A percentile compares a stretch with the other conserved stretches of the same genome.
These are phyloP conservation scores for Saturnispora sanitii DNA, from an alignment of 805 yeast genomes.

Conservation along the genomic window DNA sequence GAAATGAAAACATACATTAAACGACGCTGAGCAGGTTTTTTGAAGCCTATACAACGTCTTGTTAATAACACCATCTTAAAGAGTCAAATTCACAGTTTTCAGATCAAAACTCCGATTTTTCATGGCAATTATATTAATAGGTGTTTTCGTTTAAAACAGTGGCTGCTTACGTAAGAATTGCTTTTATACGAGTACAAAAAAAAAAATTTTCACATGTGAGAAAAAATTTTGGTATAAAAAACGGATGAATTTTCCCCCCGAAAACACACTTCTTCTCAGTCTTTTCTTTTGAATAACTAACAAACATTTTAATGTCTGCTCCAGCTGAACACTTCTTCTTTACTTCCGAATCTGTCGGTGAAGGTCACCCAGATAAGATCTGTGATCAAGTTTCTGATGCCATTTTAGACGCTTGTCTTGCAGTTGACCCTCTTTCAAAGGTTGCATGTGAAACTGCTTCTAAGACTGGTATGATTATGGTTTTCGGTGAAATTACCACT, in stretches of 20 bases:
- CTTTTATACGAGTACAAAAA: background rate
- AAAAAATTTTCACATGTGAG: slow-evolving; percentile 1
- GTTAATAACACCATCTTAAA: too few relatives aligned
- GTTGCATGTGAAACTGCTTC: slow-evolving; percentile 99
- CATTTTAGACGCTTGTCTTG: slow-evolving; percentile 92
- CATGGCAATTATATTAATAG: too few relatives aligned
- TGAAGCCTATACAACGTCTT: too few relatives aligned
- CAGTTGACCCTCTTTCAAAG: slow-evolving; percentile 92
- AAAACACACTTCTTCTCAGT: background rate
- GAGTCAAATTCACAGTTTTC: too few relatives aligned
- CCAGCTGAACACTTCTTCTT: slow-evolving; percentile 25
- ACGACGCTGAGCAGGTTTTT: too few relatives aligned
- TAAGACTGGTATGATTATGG: slow-evolving; percentile 99
- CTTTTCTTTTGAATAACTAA: background rate
- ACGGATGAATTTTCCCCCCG: background rate
- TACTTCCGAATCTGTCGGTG: slow-evolving; percentile 81
- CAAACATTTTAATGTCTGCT: slow-evolving; percentile 11
- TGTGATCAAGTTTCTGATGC: slow-evolving; percentile 99
- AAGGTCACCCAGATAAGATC: slow-evolving; percentile 91
- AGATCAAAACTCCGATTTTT: too few relatives aligned
- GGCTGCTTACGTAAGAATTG: background rate
- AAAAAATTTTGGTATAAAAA: slow-evolving; percentile 4
- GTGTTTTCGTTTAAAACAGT: background rate
- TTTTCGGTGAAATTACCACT: slow-evolving; percentile 98
- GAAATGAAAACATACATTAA: too few relatives aligned